These are phyloP conservation scores for Metarhizium brunneum DNA, from an alignment of 2,329 filamentous ascomycete species.

Conservation along the genomic window DNA sequence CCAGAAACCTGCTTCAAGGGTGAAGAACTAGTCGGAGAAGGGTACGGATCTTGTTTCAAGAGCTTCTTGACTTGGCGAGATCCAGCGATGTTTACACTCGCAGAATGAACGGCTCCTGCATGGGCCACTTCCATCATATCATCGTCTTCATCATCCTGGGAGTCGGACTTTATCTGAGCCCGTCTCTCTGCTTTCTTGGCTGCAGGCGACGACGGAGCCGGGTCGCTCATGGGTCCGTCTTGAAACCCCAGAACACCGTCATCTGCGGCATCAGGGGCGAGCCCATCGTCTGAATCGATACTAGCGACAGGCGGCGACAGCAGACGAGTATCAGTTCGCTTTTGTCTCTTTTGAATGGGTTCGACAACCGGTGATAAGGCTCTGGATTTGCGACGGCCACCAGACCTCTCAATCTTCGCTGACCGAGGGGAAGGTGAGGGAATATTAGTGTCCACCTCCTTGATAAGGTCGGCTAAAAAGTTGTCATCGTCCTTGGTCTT, in stretches of 20 bases:
- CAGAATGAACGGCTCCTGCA: conserved; percentile 55
- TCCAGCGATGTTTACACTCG: conserved; percentile 77
- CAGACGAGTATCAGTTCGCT: conserved; percentile 39
- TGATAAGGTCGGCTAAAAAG: conserved; percentile 77
- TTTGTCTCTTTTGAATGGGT: conserved; percentile 47
- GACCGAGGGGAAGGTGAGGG: conserved; percentile 43
- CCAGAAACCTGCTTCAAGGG: conserved; percentile 48
- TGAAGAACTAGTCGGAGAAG: conserved; percentile 68
- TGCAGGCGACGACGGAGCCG: conserved; percentile 77
- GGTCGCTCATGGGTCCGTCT: conserved; percentile 74
- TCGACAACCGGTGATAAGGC: conserved; percentile 65
- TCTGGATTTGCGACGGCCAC: conserved; percentile 69
- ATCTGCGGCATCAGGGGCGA: conserved; percentile 50
- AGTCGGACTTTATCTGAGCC: conserved; percentile 38
- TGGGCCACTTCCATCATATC: conserved; percentile 84
- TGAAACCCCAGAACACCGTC: conserved; percentile 42
- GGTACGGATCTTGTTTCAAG: conserved; percentile 56
- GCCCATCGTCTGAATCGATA: conserved; percentile 46
- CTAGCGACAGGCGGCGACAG: conserved; percentile 32
- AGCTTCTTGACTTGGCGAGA: conserved; percentile 64
- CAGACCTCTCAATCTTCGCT: conserved; percentile 58
- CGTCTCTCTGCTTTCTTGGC: conserved; percentile 70
- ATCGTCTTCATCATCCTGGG: conserved; percentile 62
- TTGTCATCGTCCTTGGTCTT: conserved; percentile 82
- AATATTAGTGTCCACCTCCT: conserved; percentile 75